These are phyloP conservation scores for Leishmania major DNA, from an alignment of 208 protist species.

Conservation along the genomic window DNA sequence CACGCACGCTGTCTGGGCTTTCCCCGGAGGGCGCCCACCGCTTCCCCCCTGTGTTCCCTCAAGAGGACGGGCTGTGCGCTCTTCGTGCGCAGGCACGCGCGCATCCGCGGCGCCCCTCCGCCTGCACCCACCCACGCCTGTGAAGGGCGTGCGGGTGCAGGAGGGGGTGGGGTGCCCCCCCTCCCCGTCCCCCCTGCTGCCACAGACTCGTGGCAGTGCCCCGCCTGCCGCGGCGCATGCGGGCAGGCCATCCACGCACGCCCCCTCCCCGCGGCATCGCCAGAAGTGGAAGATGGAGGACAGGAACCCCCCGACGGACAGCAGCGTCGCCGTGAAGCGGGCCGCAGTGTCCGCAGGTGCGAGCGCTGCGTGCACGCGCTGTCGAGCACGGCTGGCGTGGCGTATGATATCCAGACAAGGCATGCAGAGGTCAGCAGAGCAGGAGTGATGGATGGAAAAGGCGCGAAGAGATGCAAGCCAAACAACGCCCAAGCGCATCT, in stretches of 20 bases:
- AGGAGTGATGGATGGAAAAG: slow-evolving; percentile 3
- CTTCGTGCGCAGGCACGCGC: neutral
- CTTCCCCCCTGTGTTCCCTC: neutral
- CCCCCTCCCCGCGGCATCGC: neutral
- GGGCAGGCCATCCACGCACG: neutral
- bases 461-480: neutral
- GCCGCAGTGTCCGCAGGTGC: neutral
- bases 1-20: neutral
- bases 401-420: neutral
- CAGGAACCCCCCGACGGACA: neutral
- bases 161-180: neutral
- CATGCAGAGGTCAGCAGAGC: slow-evolving; percentile 1
- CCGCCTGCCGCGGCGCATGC: neutral
- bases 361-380: neutral
- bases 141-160: neutral
- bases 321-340: too few species aligned
- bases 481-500: neutral
- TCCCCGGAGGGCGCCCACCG: neutral
- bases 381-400: neutral
- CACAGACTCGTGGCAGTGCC: neutral
- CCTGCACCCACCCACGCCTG: neutral
- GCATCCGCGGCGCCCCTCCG: too few species aligned
- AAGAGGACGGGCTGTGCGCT: neutral
- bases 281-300: neutral
- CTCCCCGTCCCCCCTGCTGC: neutral